phyloP scores from a whole-genome alignment of 23 red algal species.

The Gracilaria vermiculophylla region DNA sequence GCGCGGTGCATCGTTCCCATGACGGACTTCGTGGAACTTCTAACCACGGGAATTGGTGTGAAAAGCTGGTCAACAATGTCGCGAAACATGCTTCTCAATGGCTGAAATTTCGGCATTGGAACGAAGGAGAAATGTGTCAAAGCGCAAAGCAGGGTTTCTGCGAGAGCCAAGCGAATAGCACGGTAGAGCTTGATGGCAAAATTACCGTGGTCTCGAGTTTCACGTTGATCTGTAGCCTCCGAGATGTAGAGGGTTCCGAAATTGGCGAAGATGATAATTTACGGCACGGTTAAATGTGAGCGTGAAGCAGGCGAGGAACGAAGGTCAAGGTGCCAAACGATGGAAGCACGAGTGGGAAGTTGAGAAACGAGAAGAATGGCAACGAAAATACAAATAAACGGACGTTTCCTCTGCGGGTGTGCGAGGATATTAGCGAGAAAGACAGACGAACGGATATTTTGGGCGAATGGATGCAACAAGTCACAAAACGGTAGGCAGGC shows the following conservation, averaged over 20 bases:
- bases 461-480: no score
- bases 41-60: background rate
- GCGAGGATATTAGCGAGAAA: background rate
- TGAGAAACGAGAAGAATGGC: background rate
- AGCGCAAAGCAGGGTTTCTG: background rate
- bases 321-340: background rate
- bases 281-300: background rate
- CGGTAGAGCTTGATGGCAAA: no score
- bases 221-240: background rate
- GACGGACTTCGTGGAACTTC: background rate
- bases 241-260: background rate
- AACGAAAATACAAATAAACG: background rate
- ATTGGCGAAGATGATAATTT: background rate
- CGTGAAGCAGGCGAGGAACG: background rate
- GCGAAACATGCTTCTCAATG: background rate
- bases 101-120: background rate
- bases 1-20: constrained; percentile 9
- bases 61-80: background rate
- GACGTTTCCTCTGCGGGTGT: background rate
- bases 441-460: background rate
- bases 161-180: background rate
- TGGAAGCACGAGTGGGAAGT: no score
- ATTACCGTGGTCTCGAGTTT: constrained; percentile 3
- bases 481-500: no score
- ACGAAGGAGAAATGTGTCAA: no score